These are phyloP conservation scores for Gentiana straminea DNA, from an alignment of 257 asterid genomes.

Conservation along the genomic window DNA sequence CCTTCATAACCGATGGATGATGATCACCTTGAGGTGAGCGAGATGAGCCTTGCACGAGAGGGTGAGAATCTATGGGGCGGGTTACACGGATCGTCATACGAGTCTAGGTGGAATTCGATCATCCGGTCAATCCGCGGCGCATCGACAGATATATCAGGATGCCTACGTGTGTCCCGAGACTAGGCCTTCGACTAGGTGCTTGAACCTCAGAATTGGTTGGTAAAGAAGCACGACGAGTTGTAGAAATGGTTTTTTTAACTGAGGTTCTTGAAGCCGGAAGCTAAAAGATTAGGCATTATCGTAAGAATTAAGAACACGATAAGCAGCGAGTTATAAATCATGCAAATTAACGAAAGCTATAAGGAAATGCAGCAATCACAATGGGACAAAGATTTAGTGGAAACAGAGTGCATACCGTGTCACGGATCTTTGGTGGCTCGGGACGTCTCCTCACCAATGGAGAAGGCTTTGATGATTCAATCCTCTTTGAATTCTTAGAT, in stretches of 20 bases:
- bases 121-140: constrained; percentile 78
- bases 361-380: too few relatives aligned
- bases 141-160: constrained; percentile 65
- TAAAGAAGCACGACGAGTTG: constrained; percentile 61
- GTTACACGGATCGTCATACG: constrained; percentile 38
- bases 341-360: too few relatives aligned
- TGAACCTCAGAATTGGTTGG: constrained; percentile 28
- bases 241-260: constrained; percentile 41
- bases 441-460: constrained; percentile 34
- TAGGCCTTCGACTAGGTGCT: constrained; percentile 28
- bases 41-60: constrained; percentile 44
- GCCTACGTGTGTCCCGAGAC: constrained; percentile 30
- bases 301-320: too few relatives aligned
- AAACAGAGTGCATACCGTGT: constrained; percentile 31
- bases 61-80: constrained; percentile 34
- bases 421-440: constrained; percentile 45
- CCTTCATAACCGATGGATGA: constrained; percentile 55
- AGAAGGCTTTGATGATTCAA: too few relatives aligned
- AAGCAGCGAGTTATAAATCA: too few relatives aligned
- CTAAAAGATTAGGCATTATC: constrained; percentile 20
- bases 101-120: constrained; percentile 61
- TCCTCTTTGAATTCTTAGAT: too few relatives aligned
- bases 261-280: constrained; percentile 37
- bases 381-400: too few relatives aligned
- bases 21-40: constrained; percentile 48